A percentile compares a stretch with the other conserved stretches of the same genome.
Conservation (phyloP, 768 basidiomycete species). For the Serendipita sp. region DNA sequence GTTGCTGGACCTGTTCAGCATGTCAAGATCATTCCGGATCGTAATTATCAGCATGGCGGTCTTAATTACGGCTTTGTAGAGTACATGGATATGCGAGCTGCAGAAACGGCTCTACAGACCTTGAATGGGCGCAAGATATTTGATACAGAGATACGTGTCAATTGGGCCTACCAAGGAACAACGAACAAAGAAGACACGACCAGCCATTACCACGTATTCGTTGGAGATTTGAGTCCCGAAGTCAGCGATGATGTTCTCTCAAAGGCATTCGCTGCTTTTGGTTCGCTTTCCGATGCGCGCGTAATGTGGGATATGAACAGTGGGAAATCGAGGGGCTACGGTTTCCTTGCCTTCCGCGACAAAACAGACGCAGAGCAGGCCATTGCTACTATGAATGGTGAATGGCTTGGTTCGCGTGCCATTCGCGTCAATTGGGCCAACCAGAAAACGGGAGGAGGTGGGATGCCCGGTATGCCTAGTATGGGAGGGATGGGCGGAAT, state of each 20-base stretch:
- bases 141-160: slow-evolving; percentile 97
- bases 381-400: slow-evolving; percentile 98
- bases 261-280: slow-evolving; percentile 96
- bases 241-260: slow-evolving; percentile 94
- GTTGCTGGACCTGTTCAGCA: slow-evolving; percentile 94
- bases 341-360: slow-evolving; percentile 96
- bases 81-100: slow-evolving; percentile 96
- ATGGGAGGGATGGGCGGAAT: slow-evolving; percentile 10
- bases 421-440: slow-evolving; percentile 99
- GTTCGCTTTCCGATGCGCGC: slow-evolving; percentile 87
- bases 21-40: slow-evolving; percentile 99
- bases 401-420: slow-evolving; percentile 95
- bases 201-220: slow-evolving; percentile 95
- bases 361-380: slow-evolving; percentile 99
- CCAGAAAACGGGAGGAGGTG: slow-evolving; percentile 55
- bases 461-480: slow-evolving; percentile 10
- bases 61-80: slow-evolving; percentile 99
- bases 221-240: slow-evolving; percentile 98
- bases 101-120: slow-evolving; percentile 96
- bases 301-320: slow-evolving; percentile 99
- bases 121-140: slow-evolving; percentile 99
- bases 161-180: slow-evolving; percentile 98
- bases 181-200: slow-evolving; percentile 99
- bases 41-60: slow-evolving; percentile 97
- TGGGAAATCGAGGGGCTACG: slow-evolving; percentile 94